phyloP scores from a whole-genome alignment of 352 stramenopile genomes.

The Pythium insidiosum region DNA sequence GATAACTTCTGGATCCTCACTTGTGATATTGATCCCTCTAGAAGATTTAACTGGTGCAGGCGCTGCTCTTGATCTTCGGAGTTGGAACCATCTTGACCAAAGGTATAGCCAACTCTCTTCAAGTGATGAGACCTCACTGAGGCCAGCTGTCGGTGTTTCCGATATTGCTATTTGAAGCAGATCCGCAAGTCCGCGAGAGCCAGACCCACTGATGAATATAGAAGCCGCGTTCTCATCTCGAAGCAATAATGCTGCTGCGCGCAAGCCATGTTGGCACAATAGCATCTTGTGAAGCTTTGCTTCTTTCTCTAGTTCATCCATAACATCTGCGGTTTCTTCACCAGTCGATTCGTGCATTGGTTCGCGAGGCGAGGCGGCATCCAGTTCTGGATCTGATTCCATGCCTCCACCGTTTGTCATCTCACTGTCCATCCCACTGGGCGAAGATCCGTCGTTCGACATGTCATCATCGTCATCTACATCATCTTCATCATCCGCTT shows the following conservation, averaged over 20 bases:
- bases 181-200: conserved; percentile 43
- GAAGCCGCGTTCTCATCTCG: conserved; percentile 57
- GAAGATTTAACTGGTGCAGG: too few species aligned
- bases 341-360: conserved; percentile 2
- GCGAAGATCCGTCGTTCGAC: conserved; percentile 77
- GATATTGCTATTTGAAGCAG: conserved; percentile 63
- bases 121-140: conserved; percentile 62
- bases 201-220: conserved; percentile 55
- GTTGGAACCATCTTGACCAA: conserved; percentile 71
- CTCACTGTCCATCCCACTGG: conserved; percentile 68
- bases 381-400: conserved; percentile 58
- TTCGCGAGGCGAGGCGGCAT: conserved; percentile 13
- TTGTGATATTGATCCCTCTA: too few species aligned
- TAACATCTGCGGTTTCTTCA: conserved; percentile 36
- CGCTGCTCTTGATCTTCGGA: too few species aligned
- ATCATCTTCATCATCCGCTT: conserved; percentile 36
- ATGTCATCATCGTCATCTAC: conserved; percentile 82
- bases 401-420: conserved; percentile 35
- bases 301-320: conserved; percentile 71
- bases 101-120: conserved; percentile 78
- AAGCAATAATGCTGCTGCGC: conserved; percentile 58
- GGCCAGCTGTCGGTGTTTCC: conserved; percentile 55
- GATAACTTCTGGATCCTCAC: too few species aligned
- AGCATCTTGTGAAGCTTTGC: conserved; percentile 68
- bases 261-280: conserved; percentile 70